phyloP scores from a whole-genome alignment of 352 stramenopile species.

The Pythium phragmitis region DNA sequence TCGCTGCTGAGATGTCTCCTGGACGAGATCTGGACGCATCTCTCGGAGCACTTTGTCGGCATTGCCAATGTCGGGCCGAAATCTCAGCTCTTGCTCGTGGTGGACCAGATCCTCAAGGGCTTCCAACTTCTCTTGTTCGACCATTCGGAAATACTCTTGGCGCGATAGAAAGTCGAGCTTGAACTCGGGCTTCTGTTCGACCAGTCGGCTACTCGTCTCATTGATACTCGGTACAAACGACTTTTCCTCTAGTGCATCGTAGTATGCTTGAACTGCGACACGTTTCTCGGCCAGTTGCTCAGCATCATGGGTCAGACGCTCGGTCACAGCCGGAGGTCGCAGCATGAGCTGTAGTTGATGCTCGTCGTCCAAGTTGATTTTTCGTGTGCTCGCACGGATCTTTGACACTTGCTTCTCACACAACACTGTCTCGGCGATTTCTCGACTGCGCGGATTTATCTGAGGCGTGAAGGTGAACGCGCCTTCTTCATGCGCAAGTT shows the following conservation, averaged over 20 bases:
- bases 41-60: conserved; percentile 63
- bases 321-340: conserved; percentile 40
- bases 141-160: conserved; percentile 64
- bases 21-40: conserved; percentile 56
- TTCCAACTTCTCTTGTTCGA: conserved; percentile 61
- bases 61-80: conserved; percentile 80
- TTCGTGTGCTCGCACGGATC: conserved; percentile 1
- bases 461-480: conserved; percentile 44
- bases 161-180: conserved; percentile 74
- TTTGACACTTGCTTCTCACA: conserved; percentile 28
- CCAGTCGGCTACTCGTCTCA: conserved; percentile 46
- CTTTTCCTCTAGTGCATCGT: conserved; percentile 59
- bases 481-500: conserved; percentile 40
- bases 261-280: conserved; percentile 66
- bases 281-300: conserved; percentile 44
- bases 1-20: conserved; percentile 53
- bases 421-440: conserved; percentile 51
- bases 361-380: conserved; percentile 19
- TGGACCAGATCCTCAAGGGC: conserved; percentile 50
- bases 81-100: conserved; percentile 45
- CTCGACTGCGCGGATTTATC: conserved; percentile 69
- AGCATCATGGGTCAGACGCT: conserved; percentile 56
- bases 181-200: conserved; percentile 69
- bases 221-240: conserved; percentile 63
- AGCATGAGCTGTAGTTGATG: conserved; percentile 8